Conservation (phyloP, 164 flowering plant species). For the Cinnamomum micranthum region DNA sequence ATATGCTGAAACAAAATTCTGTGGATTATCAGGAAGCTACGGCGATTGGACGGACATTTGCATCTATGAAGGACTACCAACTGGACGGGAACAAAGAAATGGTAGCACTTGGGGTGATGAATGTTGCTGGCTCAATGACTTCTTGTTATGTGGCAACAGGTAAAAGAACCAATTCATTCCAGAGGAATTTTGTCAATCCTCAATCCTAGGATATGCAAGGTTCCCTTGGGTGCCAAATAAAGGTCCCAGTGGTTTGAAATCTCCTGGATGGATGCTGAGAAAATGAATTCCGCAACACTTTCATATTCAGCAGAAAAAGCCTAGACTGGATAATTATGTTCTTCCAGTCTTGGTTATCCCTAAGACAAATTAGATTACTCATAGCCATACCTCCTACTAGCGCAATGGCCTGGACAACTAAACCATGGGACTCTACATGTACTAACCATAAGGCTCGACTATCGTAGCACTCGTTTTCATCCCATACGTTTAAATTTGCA, state of each 20-base stretch:
- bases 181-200: neutral
- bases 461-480: too few species aligned
- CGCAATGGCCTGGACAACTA: too few species aligned
- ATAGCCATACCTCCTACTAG: too few species aligned
- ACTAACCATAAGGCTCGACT: too few species aligned
- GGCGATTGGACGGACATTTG: constrained; percentile 92
- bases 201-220: neutral
- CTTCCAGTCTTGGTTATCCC: neutral
- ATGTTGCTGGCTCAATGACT: constrained; percentile 82
- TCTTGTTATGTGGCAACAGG: constrained; percentile 94
- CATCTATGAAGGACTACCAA: constrained; percentile 78
- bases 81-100: constrained; percentile 95
- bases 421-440: too few species aligned
- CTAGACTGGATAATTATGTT: neutral
- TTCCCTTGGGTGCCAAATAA: neutral
- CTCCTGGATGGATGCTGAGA: neutral
- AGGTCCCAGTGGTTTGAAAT: neutral
- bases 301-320: neutral
- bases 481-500: too few species aligned
- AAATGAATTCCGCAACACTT: neutral
- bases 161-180: constrained; percentile 15
- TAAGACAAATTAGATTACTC: neutral
- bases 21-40: constrained; percentile 65
- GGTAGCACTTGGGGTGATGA: constrained; percentile 92
- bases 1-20: neutral